phyloP scores from a whole-genome alignment of 257 asterid species.

The Nicotiana tomentosiformis region DNA sequence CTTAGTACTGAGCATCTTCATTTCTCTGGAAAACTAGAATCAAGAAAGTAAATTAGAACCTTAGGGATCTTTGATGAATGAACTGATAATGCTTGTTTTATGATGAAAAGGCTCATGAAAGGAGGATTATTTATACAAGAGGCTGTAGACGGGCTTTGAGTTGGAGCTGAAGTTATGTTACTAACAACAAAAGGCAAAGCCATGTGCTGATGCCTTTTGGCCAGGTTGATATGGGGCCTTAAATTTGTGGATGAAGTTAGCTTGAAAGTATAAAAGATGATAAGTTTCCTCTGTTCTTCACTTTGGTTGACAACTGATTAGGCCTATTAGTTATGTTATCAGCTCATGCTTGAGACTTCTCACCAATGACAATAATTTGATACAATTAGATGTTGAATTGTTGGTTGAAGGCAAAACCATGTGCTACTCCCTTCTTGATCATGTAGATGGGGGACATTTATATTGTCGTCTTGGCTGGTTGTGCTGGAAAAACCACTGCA shows the following conservation, averaged over 20 bases:
- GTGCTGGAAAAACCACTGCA: background rate
- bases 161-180: background rate
- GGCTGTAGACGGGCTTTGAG: background rate
- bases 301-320: background rate
- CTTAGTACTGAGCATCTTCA: too few relatives aligned
- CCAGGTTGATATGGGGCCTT: background rate
- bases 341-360: background rate
- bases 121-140: background rate
- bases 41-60: background rate
- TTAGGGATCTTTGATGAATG: background rate
- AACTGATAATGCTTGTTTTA: background rate
- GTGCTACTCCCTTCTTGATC: background rate
- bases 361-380: background rate
- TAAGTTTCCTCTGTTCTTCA: background rate
- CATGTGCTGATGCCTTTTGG: background rate
- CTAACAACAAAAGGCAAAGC: background rate
- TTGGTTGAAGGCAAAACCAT: background rate
- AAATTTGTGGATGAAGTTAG: background rate
- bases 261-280: background rate
- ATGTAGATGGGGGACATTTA: background rate
- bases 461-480: background rate
- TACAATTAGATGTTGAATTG: background rate
- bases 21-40: too few relatives aligned
- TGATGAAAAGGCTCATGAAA: background rate
- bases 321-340: background rate